Base-by-base conservation (phyloP, 1,139 yeast species). In the Lodderomyces theae region DNA sequence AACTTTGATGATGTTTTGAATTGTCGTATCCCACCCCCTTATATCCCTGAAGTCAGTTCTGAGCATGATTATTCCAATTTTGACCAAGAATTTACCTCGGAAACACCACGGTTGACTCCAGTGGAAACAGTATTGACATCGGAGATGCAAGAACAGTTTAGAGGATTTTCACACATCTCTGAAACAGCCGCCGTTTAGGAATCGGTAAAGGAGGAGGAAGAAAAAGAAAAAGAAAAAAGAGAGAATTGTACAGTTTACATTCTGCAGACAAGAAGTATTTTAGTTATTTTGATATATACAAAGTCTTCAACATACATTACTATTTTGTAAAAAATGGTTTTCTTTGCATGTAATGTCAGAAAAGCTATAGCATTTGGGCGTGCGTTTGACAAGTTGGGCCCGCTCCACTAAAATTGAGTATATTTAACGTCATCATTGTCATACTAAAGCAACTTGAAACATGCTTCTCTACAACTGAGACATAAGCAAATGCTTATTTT, bases 91-190 rank as follows among this genome's bases (percentile, higher is more conserved):
- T 92, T 92, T 59, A 92, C 98, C 1, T 80, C 88, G 2, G 97
- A 94, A 58, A 86, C 95, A 24, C 97, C 98, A 30, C 83, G 95
- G 40, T 74, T 92, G 63, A 92, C 98, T 0, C 98, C 98, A 1
- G 92, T 92, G 38, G 92, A 87, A 46, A 84, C 96, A 13, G 82
- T 86, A 4, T 73, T 92, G 58, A 85, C 95, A 12, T 80, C 94
- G 1, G 81, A 82, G 34, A 85, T 86, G 82, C 98, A 92, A 71
- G 97, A 92, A 56, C 95, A 88, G 67, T 92, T 92, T 75, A 80
- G 97, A 56, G 98, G 98, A 3, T 92, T 92, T 64, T 87, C 97
- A 1, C 92, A 88, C 60, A 80, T 88, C 56, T 80, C 87, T 34
- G 95, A 85, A 34, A 86, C 80, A 40, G 74, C 73, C 5, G 60